Base-by-base conservation (phyloP, 257 asterid species). In the Nicotiana knightiana region DNA sequence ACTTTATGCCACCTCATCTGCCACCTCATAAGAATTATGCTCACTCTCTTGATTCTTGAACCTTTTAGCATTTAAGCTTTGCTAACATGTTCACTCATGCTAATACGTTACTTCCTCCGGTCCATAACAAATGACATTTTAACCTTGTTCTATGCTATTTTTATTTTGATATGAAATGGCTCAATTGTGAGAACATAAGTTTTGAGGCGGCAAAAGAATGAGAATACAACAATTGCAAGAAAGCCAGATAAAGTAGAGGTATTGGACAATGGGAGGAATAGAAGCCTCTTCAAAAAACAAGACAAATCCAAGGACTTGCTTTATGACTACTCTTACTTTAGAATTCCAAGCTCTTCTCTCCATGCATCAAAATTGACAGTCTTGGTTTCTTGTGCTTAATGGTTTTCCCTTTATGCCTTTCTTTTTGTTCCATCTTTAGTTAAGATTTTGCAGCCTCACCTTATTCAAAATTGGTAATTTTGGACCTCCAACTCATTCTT, bases 331-430 rank as follows among this genome's bases (percentile, higher is more conserved):
- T 83, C 80, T 55, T 88, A 81, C 94, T 91, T 93, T 91, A 89
- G 83, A 81, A 86, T 93, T 85, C 89, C 87, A 88, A 87, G 93
- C 93, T 86, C 96, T 86, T 85, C 82, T 77, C 86, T 88, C 92
- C 86, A 88, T 88, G 92, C 91, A 86, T 81, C 46, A 85, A 87
- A 90, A 93, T 64, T 79, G 51, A 75, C 85, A 59, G 65, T 86
- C 91, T 85, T 89, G 93, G 91, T 88, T 88, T 86, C 88, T 91
- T 89, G 90, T 86, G 92, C 92, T 93, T 54, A 90, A 87, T 76
- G 84, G 90, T 89, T 93, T 93, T 91, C 87, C 88, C 88, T 89
- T 90, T 77, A 80, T 86, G 75, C 77, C 86, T 88, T 12, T 53
- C 55, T 51, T 53, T 51, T 51, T 51, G 57, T 51, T 51, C 57